phyloP scores from a whole-genome alignment of 1,139 yeast genomes.

The Saccharomycopsis hybrid region DNA sequence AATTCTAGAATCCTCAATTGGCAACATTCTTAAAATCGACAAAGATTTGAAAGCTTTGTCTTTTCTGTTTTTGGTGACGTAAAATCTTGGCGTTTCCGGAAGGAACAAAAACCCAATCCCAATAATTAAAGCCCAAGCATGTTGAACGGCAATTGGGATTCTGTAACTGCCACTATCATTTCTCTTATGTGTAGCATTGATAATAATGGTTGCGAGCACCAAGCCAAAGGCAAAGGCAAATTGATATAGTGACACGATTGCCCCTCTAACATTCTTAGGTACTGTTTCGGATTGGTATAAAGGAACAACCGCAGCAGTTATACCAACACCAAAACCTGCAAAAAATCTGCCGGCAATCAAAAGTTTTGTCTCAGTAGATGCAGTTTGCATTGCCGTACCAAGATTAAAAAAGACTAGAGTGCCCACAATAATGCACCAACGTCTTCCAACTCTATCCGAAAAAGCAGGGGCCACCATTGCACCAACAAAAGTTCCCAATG shows the following conservation, averaged over 20 bases:
- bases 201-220: slow-evolving; percentile 64
- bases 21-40: slow-evolving; percentile 54
- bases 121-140: slow-evolving; percentile 54
- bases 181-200: slow-evolving; percentile 63
- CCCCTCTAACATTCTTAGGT: slow-evolving; percentile 73
- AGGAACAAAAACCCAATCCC: slow-evolving; percentile 58
- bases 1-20: slow-evolving; percentile 52
- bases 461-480: slow-evolving; percentile 50
- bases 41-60: slow-evolving; percentile 55
- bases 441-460: slow-evolving; percentile 58
- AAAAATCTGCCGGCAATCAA: slow-evolving; percentile 57
- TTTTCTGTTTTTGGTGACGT: slow-evolving; percentile 53
- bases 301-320: slow-evolving; percentile 49
- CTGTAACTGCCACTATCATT: slow-evolving; percentile 53
- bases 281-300: slow-evolving; percentile 78
- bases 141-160: slow-evolving; percentile 68
- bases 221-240: slow-evolving; percentile 85
- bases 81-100: slow-evolving; percentile 73
- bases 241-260: slow-evolving; percentile 71
- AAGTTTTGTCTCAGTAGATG: slow-evolving; percentile 39
- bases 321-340: slow-evolving; percentile 66
- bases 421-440: slow-evolving; percentile 43
- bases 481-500: slow-evolving; percentile 68
- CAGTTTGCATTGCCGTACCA: slow-evolving; percentile 59
- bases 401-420: slow-evolving; percentile 47